Conservation (phyloP, 2,329 filamentous ascomycete genomes). For the Cyanodermella asteris region DNA sequence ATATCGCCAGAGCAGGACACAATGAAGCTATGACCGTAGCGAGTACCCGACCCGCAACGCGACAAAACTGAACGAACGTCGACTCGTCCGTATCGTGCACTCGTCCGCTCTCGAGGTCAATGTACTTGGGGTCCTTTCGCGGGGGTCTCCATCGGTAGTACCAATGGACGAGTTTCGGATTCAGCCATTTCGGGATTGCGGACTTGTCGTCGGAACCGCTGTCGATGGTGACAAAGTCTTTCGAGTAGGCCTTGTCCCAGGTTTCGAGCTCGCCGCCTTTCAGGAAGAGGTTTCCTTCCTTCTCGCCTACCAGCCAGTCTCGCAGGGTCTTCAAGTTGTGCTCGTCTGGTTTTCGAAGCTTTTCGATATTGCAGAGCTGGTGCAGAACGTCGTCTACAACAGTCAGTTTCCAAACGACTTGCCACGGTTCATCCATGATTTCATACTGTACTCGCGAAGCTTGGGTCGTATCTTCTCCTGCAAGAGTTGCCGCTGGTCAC, state of each 20-base stretch:
- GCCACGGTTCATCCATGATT: not conserved
- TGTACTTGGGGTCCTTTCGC: too few species aligned
- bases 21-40: too few species aligned
- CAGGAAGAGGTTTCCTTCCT: conserved; percentile 1
- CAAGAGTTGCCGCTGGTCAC: too few species aligned
- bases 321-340: conserved; percentile 2
- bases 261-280: not conserved
- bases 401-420: not conserved
- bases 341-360: not conserved
- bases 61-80: too few species aligned
- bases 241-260: conserved; percentile 1
- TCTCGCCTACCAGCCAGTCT: conserved; percentile 1
- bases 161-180: conserved; percentile 1
- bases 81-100: too few species aligned
- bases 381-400: conserved; percentile 3
- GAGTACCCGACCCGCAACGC: too few species aligned
- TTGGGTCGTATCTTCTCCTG: not conserved
- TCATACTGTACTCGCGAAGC: conserved; percentile 4
- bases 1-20: conserved; percentile 1
- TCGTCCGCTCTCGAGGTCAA: too few species aligned
- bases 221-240: conserved; percentile 2
- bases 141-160: conserved; percentile 1
- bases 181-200: conserved; percentile 2
- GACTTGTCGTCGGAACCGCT: conserved; percentile 1
- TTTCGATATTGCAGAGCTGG: conserved; percentile 2